Base-by-base conservation (phyloP, 2,329 filamentous ascomycete species). In the Chrysoporthe puriensis region DNA sequence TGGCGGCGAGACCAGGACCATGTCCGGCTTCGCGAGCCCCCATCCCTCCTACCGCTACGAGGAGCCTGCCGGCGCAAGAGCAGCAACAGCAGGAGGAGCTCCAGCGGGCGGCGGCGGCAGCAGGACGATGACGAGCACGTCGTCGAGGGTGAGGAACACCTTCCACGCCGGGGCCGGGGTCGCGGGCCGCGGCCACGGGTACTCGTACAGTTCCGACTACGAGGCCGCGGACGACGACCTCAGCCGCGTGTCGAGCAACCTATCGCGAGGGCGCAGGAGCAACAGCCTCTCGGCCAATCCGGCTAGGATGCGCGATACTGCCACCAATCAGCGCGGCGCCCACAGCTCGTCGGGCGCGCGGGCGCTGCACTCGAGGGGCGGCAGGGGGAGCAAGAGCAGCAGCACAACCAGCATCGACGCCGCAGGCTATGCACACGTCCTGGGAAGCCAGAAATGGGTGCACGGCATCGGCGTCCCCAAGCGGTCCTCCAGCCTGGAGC, bases 401-500 rank as follows among this genome's bases (percentile, higher is more conserved):
- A 86, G 84, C 74, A 85, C 85, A 59, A 88, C 86, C 71, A 91
- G 90, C 79, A 83, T 91, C 73, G 89, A 91, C 73, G 82, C 85
- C 69, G 59, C 52, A 52, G 88, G 87, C 59, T 88, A 89, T 73
- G 82, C 82, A 34, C 85, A 88, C 68, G 82, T 86, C 21, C 75
- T 86, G 70, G 83, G 85, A 70, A 87, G 82, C 72, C 88, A 89
- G 75, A 85, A 87, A 70, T 84, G 87, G 81, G 84, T 82, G 58
- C 83, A 87, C 70, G 81, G 81, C 36, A 80, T 83, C 67, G 79
- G 80, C 59, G 77, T 81, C 73, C 34, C 62, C 43, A 70, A 63
- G 48, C 84, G 90, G 66, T 91, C 92, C 44, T 90, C 92, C 40
- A 94, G 91, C 77, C 88, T 94, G 74, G 93, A 97, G 76, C 86